A percentile compares a stretch with the other conserved stretches of the same genome.
These are phyloP conservation scores for Talaromyces atroroseus DNA, from an alignment of 2,329 filamentous ascomycete genomes.

Conservation along the genomic window DNA sequence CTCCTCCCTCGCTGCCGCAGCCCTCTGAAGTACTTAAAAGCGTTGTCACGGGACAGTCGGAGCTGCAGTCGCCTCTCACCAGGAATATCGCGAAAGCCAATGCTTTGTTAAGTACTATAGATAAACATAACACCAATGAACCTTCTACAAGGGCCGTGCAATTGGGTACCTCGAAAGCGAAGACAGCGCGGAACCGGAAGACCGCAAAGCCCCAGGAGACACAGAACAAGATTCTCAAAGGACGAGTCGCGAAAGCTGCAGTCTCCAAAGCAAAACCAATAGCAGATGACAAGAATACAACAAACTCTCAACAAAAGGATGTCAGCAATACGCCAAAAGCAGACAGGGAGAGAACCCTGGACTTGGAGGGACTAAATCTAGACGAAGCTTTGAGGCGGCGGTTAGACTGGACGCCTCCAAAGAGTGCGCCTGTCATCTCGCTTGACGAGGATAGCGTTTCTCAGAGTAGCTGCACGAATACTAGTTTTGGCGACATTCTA, in stretches of 20 bases:
- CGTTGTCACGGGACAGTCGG: not conserved
- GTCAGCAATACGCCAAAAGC: not conserved
- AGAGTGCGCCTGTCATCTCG: conserved; percentile 19
- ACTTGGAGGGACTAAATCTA: conserved; percentile 24
- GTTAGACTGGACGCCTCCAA: conserved; percentile 64
- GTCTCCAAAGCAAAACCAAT: not conserved
- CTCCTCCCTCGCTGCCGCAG: conserved; percentile 24
- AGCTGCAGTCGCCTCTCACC: conserved; percentile 1
- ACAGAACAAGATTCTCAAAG: conserved; percentile 30
- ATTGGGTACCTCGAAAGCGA: conserved; percentile 21
- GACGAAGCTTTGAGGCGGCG: conserved; percentile 51
- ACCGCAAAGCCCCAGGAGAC: conserved; percentile 17
- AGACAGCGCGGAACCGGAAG: conserved; percentile 13
- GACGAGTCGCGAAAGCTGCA: conserved; percentile 30
- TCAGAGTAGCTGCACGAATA: not conserved
- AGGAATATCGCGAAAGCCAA: conserved; percentile 11
- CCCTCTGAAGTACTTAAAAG: conserved; percentile 21
- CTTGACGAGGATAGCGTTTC: not conserved
- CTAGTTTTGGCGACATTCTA: conserved; percentile 32
- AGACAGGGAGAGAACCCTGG: conserved; percentile 16
- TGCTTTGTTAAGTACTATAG: not conserved
- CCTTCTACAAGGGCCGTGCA: conserved; percentile 14
- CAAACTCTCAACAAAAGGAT: not conserved
- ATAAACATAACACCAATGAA: not conserved
- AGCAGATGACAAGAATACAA: not conserved